These are phyloP conservation scores for Mycena maculata DNA, from an alignment of 768 basidiomycete genomes.

Conservation along the genomic window DNA sequence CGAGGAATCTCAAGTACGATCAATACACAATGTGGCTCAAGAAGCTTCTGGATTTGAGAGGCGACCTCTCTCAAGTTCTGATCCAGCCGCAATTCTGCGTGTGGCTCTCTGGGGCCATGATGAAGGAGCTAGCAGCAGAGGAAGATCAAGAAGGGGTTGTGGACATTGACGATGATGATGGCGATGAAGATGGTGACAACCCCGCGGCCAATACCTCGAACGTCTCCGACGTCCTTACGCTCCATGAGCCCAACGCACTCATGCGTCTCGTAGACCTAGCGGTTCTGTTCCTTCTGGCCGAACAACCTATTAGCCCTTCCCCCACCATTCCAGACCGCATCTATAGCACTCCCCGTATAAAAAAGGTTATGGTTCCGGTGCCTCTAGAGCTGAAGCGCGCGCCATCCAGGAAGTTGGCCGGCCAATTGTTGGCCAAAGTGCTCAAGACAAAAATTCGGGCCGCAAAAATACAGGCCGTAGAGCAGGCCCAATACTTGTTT, in stretches of 20 bases:
- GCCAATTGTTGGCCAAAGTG: neutral
- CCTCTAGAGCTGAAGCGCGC: neutral
- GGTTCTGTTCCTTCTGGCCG: neutral
- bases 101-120: neutral
- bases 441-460: neutral
- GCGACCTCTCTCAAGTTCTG: slow-evolving; percentile 3
- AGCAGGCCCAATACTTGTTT: slow-evolving; percentile 2
- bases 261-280: neutral
- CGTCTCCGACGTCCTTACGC: neutral
- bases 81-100: slow-evolving; percentile 6
- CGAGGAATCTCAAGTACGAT: neutral
- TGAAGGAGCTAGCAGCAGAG: neutral
- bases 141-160: neutral
- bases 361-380: neutral
- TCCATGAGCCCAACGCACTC: neutral
- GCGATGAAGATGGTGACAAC: neutral
- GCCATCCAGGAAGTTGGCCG: neutral
- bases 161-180: neutral
- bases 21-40: neutral
- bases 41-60: slow-evolving; percentile 4
- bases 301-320: neutral
- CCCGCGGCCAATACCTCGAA: neutral
- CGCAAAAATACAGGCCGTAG: neutral
- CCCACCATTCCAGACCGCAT: neutral
- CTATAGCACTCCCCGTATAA: neutral